These are phyloP conservation scores for Byssoonygena ceratinophila DNA, from an alignment of 2,329 filamentous ascomycete species.

Conservation along the genomic window DNA sequence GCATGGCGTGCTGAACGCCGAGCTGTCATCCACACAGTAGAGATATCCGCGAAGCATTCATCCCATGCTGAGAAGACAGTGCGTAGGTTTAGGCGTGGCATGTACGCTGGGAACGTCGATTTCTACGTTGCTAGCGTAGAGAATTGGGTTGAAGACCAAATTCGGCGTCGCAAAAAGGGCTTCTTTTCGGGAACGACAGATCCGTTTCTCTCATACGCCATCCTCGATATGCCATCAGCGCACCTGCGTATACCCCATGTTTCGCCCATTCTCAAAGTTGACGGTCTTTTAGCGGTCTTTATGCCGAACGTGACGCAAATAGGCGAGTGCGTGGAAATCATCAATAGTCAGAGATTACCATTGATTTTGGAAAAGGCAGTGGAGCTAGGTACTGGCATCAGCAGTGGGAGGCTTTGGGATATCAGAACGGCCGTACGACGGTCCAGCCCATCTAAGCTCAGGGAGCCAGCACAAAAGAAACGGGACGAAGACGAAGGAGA, in stretches of 20 bases:
- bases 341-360: slow-evolving; percentile 46
- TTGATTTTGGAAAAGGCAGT: slow-evolving; percentile 39
- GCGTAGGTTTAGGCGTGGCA: slow-evolving; percentile 55
- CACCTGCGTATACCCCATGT: slow-evolving; percentile 41
- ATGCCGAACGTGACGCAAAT: slow-evolving; percentile 72
- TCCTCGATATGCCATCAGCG: slow-evolving; percentile 62
- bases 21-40: slow-evolving; percentile 65
- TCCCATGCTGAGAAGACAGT: slow-evolving; percentile 55
- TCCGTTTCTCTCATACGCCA: slow-evolving; percentile 60
- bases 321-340: slow-evolving; percentile 49
- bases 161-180: slow-evolving; percentile 28
- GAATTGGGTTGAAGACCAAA: slow-evolving; percentile 50
- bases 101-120: slow-evolving; percentile 60
- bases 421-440: slow-evolving; percentile 34
- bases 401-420: slow-evolving; percentile 40
- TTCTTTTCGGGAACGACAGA: slow-evolving; percentile 23
- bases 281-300: slow-evolving; percentile 60
- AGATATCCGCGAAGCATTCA: slow-evolving; percentile 53
- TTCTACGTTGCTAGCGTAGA: slow-evolving; percentile 61
- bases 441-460: slow-evolving; percentile 2
- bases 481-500: slow-evolving; percentile 24
- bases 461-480: slow-evolving; percentile 20
- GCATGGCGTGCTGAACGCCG: slow-evolving; percentile 44
- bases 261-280: slow-evolving; percentile 47
- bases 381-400: slow-evolving; percentile 38